Conservation (phyloP, 2,329 filamentous ascomycete species). For the Alternaria atra region DNA sequence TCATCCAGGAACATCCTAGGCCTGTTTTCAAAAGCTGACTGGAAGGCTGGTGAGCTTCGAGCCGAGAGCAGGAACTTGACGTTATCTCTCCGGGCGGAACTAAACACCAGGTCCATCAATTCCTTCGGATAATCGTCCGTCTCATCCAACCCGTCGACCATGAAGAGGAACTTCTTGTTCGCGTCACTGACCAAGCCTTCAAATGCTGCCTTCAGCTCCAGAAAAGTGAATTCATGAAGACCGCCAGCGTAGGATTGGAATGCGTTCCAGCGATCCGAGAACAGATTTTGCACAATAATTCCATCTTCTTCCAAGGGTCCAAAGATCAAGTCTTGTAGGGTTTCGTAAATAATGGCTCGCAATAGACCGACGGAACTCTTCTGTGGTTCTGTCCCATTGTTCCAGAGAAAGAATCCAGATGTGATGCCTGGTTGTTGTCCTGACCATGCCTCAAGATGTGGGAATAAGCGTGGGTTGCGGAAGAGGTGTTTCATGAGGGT, state of each 20-base stretch:
- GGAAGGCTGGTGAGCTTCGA: conserved; percentile 30
- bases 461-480: conserved; percentile 35
- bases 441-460: conserved; percentile 42
- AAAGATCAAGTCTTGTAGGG: conserved; percentile 45
- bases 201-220: conserved; percentile 35
- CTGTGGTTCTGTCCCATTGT: conserved; percentile 38
- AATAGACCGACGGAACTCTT: conserved; percentile 37
- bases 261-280: conserved; percentile 41
- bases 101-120: conserved; percentile 30
- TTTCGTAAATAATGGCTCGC: conserved; percentile 41
- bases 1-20: conserved; percentile 35
- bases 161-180: conserved; percentile 43
- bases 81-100: conserved; percentile 33
- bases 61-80: conserved; percentile 47
- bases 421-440: conserved; percentile 39
- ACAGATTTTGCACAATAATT: conserved; percentile 34
- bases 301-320: conserved; percentile 39
- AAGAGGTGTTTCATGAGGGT: conserved; percentile 55
- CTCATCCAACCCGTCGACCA: conserved; percentile 46
- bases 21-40: conserved; percentile 33
- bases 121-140: conserved; percentile 34
- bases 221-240: conserved; percentile 29
- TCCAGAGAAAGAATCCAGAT: conserved; percentile 60
- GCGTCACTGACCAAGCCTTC: conserved; percentile 39
- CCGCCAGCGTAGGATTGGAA: conserved; percentile 42